Conservation (phyloP, 495 filamentous ascomycete species). For the Trichoderma gamsii region DNA sequence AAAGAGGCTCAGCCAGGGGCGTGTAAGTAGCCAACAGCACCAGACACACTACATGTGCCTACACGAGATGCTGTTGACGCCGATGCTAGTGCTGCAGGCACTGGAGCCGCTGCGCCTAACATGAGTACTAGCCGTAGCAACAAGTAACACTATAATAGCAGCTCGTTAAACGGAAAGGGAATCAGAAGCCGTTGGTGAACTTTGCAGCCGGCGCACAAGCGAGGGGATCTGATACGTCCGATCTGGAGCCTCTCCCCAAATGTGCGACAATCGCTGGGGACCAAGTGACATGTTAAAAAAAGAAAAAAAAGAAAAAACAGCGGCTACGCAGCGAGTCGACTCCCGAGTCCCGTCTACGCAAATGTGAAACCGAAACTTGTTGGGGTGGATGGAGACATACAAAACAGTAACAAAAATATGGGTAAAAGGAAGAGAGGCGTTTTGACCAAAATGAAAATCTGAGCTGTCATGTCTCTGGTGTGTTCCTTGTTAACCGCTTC, state of each 20-base stretch:
- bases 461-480: background rate
- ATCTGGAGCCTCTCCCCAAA: background rate
- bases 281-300: background rate
- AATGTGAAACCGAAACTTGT: background rate
- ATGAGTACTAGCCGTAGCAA: too few relatives aligned
- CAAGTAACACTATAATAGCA: too few relatives aligned
- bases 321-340: background rate
- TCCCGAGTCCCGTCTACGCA: background rate
- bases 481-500: background rate
- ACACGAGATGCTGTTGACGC: too few relatives aligned
- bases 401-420: background rate
- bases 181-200: background rate
- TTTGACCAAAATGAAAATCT: background rate
- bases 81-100: too few relatives aligned
- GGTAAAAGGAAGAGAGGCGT: background rate
- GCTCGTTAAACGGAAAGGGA: background rate
- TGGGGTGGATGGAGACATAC: background rate
- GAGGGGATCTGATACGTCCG: slow-evolving; percentile 9
- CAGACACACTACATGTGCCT: too few relatives aligned
- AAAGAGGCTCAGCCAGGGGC: background rate
- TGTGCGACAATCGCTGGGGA: background rate
- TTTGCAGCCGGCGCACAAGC: background rate
- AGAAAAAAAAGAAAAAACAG: background rate
- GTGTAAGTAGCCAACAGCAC: background rate
- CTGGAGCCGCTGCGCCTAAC: too few relatives aligned